Evolutionary conservation across 2,329 filamentous ascomycete species (phyloP), one percentile per base, ranked within the genome.

Genomic region (Hawksworthiomyces lignivorus): DNA sequence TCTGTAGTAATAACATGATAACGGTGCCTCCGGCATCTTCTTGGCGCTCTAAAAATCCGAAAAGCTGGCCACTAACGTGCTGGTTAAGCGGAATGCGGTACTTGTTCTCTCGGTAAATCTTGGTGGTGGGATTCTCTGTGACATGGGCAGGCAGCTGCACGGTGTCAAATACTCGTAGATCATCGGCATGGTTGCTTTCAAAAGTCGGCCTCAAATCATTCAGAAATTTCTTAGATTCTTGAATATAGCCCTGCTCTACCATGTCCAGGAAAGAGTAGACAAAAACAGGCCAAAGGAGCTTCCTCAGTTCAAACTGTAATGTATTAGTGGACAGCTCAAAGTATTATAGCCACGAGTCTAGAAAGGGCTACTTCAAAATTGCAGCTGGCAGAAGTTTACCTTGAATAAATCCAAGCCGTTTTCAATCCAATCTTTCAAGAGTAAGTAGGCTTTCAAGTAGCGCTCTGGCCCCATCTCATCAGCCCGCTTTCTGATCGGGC

Each of bases 391-490:
- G 35, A 24, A 22, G 46, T 64, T 53, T 61, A 83, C 85, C 70
- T 95, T 95, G 74, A 97, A 97, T 21, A 97, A 75, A 50, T 97
- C 90, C 19, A 98, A 72, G 45, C 87, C 89, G 52, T 90, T 88
- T 51, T 96, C 88, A 35, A 95, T 82, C 84, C 89, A 98, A 50
- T 78, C 75, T 50, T 75, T 81, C 31, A 94, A 67, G 31, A 89
- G 65, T 43, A 76, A 75, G 70, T 75, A 97, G 0, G 85, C 83
- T 49, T 77, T 81, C 30, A 76, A 67, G 56, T 90, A 96, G 60
- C 86, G 92, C 39, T 81, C 78, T 7, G 84, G 82, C 1, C 86
- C 83, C 44, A 73, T 58, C 31, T 87, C 83, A 47, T 87, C 83
- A 15, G 77, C 76, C 39, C 70, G 67, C 12, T 65, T 62, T 36